A percentile compares a stretch with the other conserved stretches of the same genome.
Evolutionary conservation across 2,329 filamentous ascomycete genomes (phyloP).

Genomic region (Juglanconis oblonga): DNA sequence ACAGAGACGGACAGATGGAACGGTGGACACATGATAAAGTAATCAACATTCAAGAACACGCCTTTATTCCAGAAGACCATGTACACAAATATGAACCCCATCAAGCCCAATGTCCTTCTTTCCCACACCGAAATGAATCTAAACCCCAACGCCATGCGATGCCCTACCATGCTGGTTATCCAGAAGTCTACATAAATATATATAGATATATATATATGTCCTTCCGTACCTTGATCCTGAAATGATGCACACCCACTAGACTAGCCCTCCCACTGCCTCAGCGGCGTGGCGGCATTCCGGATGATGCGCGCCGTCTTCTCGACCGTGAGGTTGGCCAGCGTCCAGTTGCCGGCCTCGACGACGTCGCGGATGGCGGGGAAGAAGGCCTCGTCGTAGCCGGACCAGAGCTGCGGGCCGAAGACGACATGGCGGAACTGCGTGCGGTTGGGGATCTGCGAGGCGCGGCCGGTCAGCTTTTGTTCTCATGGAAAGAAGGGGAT

Average conservation of each 20-base stretch:
- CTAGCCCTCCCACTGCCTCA: conserved; percentile 9
- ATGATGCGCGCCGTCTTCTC: conserved; percentile 70
- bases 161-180: conserved; percentile 3
- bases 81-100: too few species aligned
- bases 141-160: conserved; percentile 16
- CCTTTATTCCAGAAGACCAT: too few species aligned
- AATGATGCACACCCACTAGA: too few species aligned
- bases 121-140: background rate
- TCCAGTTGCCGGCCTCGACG: conserved; percentile 70
- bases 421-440: conserved; percentile 93
- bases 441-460: conserved; percentile 69
- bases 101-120: too few species aligned
- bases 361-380: conserved; percentile 87
- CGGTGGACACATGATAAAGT: too few species aligned
- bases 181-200: background rate
- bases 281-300: conserved; percentile 48
- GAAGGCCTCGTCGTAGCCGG: conserved; percentile 61
- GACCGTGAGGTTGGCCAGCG: conserved; percentile 63
- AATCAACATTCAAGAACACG: too few species aligned
- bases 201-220: background rate
- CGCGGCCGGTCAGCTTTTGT: conserved; percentile 9
- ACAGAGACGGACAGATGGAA: too few species aligned
- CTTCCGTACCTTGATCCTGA: background rate
- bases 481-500: background rate
- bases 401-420: conserved; percentile 80